Evolutionary conservation across 352 stramenopile species (phyloP).

Genomic region (Lagenidium sp.): DNA sequence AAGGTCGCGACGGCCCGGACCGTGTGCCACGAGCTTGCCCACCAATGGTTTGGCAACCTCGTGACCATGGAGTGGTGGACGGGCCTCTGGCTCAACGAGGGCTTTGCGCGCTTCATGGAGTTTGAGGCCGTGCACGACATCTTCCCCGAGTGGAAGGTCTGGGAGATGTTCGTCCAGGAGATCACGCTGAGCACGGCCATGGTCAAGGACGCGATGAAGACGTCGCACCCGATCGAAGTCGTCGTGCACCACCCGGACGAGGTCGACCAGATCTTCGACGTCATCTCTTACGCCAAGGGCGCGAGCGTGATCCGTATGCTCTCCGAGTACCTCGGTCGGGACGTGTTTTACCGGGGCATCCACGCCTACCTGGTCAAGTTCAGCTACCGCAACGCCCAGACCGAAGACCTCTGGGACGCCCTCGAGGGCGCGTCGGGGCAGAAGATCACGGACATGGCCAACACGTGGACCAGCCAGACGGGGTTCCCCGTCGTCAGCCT

Average conservation of each 20-base stretch:
- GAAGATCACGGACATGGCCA: slow-evolving; percentile 89
- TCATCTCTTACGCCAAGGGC: slow-evolving; percentile 95
- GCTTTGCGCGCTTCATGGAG: slow-evolving; percentile 96
- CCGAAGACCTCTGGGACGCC: slow-evolving; percentile 92
- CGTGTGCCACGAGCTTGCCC: slow-evolving; percentile 97
- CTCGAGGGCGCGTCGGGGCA: slow-evolving; percentile 89
- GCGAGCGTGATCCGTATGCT: slow-evolving; percentile 76
- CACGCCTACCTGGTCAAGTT: slow-evolving; percentile 89
- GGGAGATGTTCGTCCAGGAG: slow-evolving; percentile 92
- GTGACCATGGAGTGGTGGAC: slow-evolving; percentile 99
- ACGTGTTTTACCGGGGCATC: slow-evolving; percentile 82
- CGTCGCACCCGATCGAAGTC: slow-evolving; percentile 93
- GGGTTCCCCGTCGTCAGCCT: slow-evolving; percentile 91
- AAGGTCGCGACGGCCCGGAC: slow-evolving; percentile 87
- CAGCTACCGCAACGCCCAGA: slow-evolving; percentile 94
- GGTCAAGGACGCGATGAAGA: slow-evolving; percentile 88
- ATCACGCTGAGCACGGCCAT: slow-evolving; percentile 80
- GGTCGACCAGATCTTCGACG: slow-evolving; percentile 98
- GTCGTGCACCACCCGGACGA: slow-evolving; percentile 91
- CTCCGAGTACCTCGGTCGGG: slow-evolving; percentile 60
- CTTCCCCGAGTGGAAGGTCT: slow-evolving; percentile 95
- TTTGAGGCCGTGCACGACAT: slow-evolving; percentile 89
- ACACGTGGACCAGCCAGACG: slow-evolving; percentile 91
- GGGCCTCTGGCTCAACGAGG: slow-evolving; percentile 97
- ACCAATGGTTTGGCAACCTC: slow-evolving; percentile 97